A percentile compares a stretch with the other conserved stretches of the same genome.
Conservation (phyloP, 164 flowering plant species). For the Dillenia turbinata region DNA sequence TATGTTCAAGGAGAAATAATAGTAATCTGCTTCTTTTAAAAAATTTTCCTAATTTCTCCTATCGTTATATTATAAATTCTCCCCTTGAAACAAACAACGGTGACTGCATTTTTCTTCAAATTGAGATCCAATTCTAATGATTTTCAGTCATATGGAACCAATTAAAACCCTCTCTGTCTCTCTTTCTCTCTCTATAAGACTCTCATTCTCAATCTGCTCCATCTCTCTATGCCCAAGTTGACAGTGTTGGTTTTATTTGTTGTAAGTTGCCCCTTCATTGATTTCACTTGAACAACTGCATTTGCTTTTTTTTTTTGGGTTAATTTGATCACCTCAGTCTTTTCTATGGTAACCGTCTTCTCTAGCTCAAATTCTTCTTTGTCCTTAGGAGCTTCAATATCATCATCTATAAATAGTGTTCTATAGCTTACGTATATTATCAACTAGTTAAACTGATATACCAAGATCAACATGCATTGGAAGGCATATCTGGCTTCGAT, state of each 20-base stretch:
- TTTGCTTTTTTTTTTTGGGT: slow-evolving; percentile 2
- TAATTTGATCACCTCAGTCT: slow-evolving; percentile 8
- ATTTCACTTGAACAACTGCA: slow-evolving; percentile 4
- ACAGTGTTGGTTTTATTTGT: neutral
- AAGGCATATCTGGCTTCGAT: too few relatives aligned
- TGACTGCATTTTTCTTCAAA: too few relatives aligned
- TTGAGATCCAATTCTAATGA: too few relatives aligned
- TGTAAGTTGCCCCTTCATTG: slow-evolving; percentile 1
- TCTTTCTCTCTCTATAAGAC: too few relatives aligned
- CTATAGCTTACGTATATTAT: slow-evolving; percentile 10
- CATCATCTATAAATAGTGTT: slow-evolving; percentile 26
- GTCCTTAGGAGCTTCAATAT: slow-evolving; percentile 44
- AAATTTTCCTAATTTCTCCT: too few relatives aligned
- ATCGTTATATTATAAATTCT: too few relatives aligned
- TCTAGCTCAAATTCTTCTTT: slow-evolving; percentile 16
- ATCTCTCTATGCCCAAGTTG: neutral
- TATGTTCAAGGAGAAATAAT: too few relatives aligned
- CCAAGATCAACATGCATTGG: slow-evolving; percentile 2
- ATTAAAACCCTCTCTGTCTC: too few relatives aligned
- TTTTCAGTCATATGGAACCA: too few relatives aligned
- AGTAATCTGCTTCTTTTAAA: too few relatives aligned
- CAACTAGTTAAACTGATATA: slow-evolving; percentile 6
- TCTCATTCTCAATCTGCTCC: too few relatives aligned
- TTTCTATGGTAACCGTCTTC: slow-evolving; percentile 11
- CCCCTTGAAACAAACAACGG: too few relatives aligned